These are phyloP conservation scores for Vachellia collinsii DNA, from an alignment of 306 rosid species.

Conservation along the genomic window DNA sequence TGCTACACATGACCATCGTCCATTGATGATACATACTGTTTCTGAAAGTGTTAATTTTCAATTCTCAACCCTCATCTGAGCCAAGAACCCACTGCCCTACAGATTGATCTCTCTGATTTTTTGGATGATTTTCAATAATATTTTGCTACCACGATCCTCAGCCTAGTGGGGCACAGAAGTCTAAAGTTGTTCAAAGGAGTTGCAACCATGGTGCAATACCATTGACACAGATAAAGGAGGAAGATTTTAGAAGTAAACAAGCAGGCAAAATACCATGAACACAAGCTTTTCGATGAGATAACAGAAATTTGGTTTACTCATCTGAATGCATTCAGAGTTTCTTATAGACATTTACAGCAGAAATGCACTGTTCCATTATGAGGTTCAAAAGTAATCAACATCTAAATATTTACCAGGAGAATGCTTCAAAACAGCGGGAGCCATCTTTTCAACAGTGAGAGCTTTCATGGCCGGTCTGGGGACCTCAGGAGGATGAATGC, in stretches of 20 bases:
- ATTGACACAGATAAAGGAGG: neutral
- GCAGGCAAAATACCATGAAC: neutral
- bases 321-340: neutral
- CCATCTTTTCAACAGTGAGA: slow-evolving; percentile 50
- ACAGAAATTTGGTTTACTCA: neutral
- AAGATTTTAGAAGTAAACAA: neutral
- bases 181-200: too few relatives aligned
- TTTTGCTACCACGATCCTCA: neutral
- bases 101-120: neutral
- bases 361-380: neutral
- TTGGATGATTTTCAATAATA: neutral
- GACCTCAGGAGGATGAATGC: slow-evolving; percentile 83
- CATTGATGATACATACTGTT: too few relatives aligned
- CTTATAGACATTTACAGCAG: neutral
- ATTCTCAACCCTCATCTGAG: neutral
- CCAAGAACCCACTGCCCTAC: neutral
- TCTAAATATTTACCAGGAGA: slow-evolving; percentile 93
- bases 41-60: neutral
- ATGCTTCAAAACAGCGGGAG: slow-evolving; percentile 65
- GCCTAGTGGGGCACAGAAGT: neutral
- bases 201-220: too few relatives aligned
- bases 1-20: too few relatives aligned
- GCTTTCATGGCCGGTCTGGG: slow-evolving; percentile 62
- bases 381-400: slow-evolving; percentile 86
- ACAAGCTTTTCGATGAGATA: neutral